phyloP scores from a whole-genome alignment of 2,329 filamentous ascomycete species.

The Camillea tinctor region DNA sequence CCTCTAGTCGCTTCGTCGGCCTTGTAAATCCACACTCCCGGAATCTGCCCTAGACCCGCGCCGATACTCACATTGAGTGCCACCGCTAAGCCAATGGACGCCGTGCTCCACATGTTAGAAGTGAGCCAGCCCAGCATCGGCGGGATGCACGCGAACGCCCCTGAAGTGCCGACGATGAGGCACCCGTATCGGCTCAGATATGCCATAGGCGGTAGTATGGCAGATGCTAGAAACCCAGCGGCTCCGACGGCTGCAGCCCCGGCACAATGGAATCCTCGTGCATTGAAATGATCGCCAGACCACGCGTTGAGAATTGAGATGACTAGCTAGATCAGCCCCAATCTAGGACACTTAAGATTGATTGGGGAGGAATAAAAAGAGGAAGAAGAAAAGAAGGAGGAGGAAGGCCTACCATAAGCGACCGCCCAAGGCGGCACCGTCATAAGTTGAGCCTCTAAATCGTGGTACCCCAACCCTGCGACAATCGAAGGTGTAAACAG shows the following conservation, averaged over 20 bases:
- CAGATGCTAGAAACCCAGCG: constrained; percentile 58
- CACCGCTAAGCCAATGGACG: constrained; percentile 65
- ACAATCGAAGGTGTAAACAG: constrained; percentile 61
- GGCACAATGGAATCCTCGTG: constrained; percentile 46
- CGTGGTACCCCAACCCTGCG: constrained; percentile 33
- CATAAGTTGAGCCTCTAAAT: constrained; percentile 57
- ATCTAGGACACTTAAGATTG: neutral
- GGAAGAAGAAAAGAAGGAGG: neutral
- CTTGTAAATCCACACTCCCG: constrained; percentile 74
- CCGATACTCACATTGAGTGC: constrained; percentile 67
- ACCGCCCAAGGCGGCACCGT: constrained; percentile 67
- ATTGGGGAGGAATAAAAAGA: too few relatives aligned
- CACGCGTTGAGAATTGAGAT: constrained; percentile 47
- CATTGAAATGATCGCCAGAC: constrained; percentile 63
- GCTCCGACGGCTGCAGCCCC: constrained; percentile 44
- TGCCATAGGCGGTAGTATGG: constrained; percentile 57
- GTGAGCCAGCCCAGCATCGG: constrained; percentile 70
- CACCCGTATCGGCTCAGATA: constrained; percentile 66
- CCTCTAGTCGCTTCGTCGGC: constrained; percentile 56
- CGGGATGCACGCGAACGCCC: constrained; percentile 67
- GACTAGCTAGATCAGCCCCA: constrained; percentile 25
- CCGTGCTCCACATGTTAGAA: constrained; percentile 65
- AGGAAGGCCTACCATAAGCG: constrained; percentile 35
- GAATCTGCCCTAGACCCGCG: constrained; percentile 68
- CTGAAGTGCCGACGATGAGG: constrained; percentile 65